Evolutionary conservation across 768 basidiomycete species (phyloP), one percentile per base, ranked within the genome.

Genomic region (Phlebiopsis gigantea): DNA sequence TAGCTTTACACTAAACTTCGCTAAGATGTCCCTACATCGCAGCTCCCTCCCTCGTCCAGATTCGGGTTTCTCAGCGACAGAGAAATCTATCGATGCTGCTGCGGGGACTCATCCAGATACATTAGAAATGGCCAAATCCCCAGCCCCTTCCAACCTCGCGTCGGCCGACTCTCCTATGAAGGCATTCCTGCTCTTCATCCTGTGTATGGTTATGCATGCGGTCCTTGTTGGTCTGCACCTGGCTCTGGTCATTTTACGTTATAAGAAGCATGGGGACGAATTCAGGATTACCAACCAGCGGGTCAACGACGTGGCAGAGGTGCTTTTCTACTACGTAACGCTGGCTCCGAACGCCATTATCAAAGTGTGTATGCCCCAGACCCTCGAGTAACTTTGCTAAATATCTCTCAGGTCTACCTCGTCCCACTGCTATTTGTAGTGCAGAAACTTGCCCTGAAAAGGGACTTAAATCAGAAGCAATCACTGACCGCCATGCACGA

Each of bases 401-500:
- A 10, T 9, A 3, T 12, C 34, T 39, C 12, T 2, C 31, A 59
- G 58, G 19, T 44, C 12, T 56, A 55, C 29, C 55, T 59, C 15
- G 46, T 57, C 7, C 43, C 56, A 2, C 43, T 57, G 29, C 42
- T 61, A 15, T 51, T 39, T 21, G 14, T 57, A 6, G 57, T 56
- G 4, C 60, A 57, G 28, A 26, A 29, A 4, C 56, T 61, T 5
- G 54, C 54, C 10, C 44, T 55, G 9, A 22, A 44, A 6, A 44
- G 54, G 5, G 39, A 46, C 31, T 45, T 55, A 7, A 44, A 55
- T n/a, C 14, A 29, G 19, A 15, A 46, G 45, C 54, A 55, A 30
- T 19, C 22, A 1, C 54, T 57, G 21, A 54, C 60, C 12, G 51
- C 60, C 5, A 28, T 61, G 31, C 60, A 61, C 53, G 60, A 61